A percentile compares a stretch with the other conserved stretches of the same genome.
Evolutionary conservation across 352 stramenopile species (phyloP).

Genomic region (Saprolegnia parasitica): DNA sequence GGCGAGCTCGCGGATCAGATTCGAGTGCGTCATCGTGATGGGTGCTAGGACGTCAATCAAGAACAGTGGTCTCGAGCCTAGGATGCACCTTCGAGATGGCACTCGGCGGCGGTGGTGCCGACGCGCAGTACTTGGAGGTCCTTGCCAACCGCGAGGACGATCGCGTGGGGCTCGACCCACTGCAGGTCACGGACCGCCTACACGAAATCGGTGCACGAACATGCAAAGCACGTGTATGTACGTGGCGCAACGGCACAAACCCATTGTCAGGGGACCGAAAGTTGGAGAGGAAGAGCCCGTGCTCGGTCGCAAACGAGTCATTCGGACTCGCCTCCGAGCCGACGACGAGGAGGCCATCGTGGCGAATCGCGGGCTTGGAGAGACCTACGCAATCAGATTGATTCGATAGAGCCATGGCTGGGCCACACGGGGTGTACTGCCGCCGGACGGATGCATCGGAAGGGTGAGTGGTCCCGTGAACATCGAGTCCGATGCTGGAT

Average conservation of each 20-base stretch:
- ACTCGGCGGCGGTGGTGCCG: conserved; percentile 23
- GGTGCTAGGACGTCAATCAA: conserved; percentile 35
- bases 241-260: conserved; percentile 42
- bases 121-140: conserved; percentile 64
- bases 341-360: conserved; percentile 67
- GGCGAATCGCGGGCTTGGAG: conserved; percentile 68
- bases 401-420: no score
- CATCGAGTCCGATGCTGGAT: neutral
- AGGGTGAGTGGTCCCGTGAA: neutral
- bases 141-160: conserved; percentile 59
- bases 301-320: conserved; percentile 30
- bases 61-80: neutral
- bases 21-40: conserved; percentile 54
- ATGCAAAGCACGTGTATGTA: conserved; percentile 29
- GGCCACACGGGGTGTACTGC: no score
- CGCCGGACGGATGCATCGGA: neutral
- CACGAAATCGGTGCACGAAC: neutral
- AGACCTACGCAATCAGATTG: conserved; percentile 37
- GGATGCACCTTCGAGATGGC: conserved; percentile 38
- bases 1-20: conserved; percentile 69
- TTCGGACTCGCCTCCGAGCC: conserved; percentile 43
- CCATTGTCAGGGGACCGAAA: conserved; percentile 33
- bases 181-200: conserved; percentile 72
- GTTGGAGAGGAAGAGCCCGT: conserved; percentile 64
- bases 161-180: conserved; percentile 46